Evolutionary conservation across 495 filamentous ascomycete species (phyloP).

Genomic region (Choiromyces venosus): DNA sequence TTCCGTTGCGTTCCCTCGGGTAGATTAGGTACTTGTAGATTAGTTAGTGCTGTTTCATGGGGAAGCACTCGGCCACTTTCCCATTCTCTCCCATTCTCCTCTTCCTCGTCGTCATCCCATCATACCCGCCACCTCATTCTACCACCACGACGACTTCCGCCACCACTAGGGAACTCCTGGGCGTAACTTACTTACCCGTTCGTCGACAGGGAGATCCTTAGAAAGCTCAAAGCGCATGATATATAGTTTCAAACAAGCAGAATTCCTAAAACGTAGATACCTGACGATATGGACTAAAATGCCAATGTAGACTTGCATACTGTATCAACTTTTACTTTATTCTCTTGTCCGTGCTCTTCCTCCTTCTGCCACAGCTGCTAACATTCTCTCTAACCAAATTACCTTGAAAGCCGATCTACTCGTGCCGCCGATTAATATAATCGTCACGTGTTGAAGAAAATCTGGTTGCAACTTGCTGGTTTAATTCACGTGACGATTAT

Average conservation of each 20-base stretch:
- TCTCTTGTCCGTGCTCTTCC: neutral
- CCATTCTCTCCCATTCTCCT: too few relatives aligned
- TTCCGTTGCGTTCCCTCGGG: neutral
- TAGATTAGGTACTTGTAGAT: constrained; percentile 1
- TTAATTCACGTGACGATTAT: too few relatives aligned
- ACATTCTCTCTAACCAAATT: neutral
- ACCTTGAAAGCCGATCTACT: neutral
- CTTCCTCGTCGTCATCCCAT: neutral
- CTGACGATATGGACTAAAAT: neutral
- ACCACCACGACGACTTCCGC: neutral
- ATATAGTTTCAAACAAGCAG: neutral
- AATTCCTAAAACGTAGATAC: neutral
- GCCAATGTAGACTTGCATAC: neutral
- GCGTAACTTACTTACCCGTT: neutral
- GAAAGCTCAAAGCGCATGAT: neutral
- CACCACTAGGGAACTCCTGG: neutral
- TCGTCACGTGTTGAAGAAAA: too few relatives aligned
- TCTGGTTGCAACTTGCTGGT: too few relatives aligned
- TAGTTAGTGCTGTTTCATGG: neutral
- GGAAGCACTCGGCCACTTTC: neutral
- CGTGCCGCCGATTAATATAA: too few relatives aligned
- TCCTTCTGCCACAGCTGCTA: neutral
- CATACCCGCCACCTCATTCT: neutral
- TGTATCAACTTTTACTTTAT: neutral
- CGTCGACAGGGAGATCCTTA: neutral